Conservation (phyloP, 192 early-diverging fungal species). For the Entomortierella parvispora region DNA sequence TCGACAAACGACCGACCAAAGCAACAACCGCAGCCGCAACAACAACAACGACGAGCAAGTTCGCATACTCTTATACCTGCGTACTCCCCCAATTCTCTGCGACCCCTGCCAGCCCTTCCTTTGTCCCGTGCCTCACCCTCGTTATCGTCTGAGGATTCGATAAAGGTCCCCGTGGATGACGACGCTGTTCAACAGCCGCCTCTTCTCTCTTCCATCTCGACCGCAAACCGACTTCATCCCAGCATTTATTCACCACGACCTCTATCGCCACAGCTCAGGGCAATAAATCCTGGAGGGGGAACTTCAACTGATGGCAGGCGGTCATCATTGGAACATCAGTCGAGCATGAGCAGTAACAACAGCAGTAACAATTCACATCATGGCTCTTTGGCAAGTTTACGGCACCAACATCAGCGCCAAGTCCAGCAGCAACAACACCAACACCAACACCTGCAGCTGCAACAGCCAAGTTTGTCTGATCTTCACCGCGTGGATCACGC, state of each 20-base stretch:
- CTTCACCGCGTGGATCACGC: constrained; percentile 1
- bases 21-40: not conserved
- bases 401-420: not conserved
- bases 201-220: constrained; percentile 1
- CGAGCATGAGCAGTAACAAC: constrained; percentile 22
- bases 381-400: constrained; percentile 1
- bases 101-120: constrained; percentile 24
- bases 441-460: not conserved
- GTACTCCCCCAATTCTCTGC: not conserved
- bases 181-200: not conserved
- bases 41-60: constrained; percentile 17
- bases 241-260: constrained; percentile 5
- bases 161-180: constrained; percentile 35
- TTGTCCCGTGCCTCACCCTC: not conserved
- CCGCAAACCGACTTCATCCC: constrained; percentile 12
- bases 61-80: constrained; percentile 9
- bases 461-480: not conserved
- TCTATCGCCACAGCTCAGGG: constrained; percentile 13
- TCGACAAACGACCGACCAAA: not conserved
- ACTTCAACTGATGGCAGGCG: not conserved
- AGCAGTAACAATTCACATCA: constrained; percentile 6
- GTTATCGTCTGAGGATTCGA: constrained; percentile 5
- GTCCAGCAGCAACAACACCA: not conserved
- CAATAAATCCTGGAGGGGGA: not conserved
- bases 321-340: constrained; percentile 25